Conservation (phyloP, 768 basidiomycete genomes). For the Lactarius evosmus region DNA sequence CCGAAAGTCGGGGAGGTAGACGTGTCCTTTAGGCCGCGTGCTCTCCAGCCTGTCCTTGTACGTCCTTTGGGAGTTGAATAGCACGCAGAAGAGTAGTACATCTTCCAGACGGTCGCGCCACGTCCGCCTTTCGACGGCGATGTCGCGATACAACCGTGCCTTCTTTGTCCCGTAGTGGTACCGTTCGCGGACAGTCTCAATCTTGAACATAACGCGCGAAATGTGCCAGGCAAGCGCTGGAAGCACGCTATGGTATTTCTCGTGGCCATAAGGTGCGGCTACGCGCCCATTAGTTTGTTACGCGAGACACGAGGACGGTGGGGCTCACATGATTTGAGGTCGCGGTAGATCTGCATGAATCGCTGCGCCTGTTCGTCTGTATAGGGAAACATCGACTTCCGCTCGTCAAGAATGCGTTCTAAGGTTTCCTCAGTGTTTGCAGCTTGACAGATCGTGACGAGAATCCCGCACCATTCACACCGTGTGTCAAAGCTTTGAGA, state of each 20-base stretch:
- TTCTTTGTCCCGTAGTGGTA: conserved; percentile 16
- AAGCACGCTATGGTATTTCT: not conserved
- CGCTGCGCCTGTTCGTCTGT: conserved; percentile 17
- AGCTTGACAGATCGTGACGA: not conserved
- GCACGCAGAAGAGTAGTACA: conserved; percentile 9
- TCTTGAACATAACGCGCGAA: conserved; percentile 17
- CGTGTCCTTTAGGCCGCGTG: conserved; percentile 12
- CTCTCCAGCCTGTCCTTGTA: conserved; percentile 12
- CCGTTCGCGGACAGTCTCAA: conserved; percentile 9
- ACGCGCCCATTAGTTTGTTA: not conserved
- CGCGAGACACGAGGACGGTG: not conserved
- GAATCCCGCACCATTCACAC: conserved; percentile 1
- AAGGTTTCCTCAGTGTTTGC: not conserved
- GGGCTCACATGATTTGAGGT: conserved; percentile 11
- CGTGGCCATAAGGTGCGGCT: conserved; percentile 5
- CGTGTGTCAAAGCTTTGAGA: conserved; percentile 16
- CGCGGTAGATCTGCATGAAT: conserved; percentile 19
- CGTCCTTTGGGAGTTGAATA: conserved; percentile 14
- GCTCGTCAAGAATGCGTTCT: conserved; percentile 19
- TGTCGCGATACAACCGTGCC: conserved; percentile 16
- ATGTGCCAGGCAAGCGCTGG: conserved; percentile 20
- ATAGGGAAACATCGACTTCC: conserved; percentile 18
- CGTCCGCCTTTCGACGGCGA: conserved; percentile 10
- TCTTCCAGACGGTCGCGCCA: conserved; percentile 5
- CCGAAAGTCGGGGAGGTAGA: conserved; percentile 12